Conservation (phyloP, 2,329 filamentous ascomycete genomes). For the Penicillium crustosum region DNA sequence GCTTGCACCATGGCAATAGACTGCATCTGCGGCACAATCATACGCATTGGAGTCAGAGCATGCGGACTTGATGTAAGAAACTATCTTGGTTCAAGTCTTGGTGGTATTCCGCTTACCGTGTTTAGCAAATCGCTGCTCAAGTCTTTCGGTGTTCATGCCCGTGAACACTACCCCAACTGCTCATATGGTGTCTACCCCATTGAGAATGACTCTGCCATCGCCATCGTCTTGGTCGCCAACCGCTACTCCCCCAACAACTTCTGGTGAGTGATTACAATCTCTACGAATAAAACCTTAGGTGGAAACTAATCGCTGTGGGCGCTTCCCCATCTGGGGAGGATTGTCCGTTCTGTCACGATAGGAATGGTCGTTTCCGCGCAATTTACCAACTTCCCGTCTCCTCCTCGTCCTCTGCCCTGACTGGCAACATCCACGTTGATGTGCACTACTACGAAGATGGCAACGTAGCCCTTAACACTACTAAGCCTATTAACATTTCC, state of each 20-base stretch:
- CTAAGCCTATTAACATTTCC: conserved; percentile 67
- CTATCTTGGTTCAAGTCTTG: background rate
- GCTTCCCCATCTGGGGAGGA: background rate
- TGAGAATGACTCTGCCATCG: conserved; percentile 71
- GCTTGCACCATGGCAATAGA: conserved; percentile 49
- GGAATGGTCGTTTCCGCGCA: conserved; percentile 95
- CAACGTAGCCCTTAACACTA: conserved; percentile 90
- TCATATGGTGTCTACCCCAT: conserved; percentile 81
- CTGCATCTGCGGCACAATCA: conserved; percentile 79
- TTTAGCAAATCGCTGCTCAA: conserved; percentile 81
- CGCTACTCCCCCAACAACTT: conserved; percentile 98
- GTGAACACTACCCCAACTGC: conserved; percentile 84
- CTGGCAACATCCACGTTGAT: conserved; percentile 84
- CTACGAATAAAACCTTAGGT: too few species aligned
- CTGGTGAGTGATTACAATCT: conserved; percentile 60
- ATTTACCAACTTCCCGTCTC: conserved; percentile 75
- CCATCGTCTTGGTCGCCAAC: conserved; percentile 84
- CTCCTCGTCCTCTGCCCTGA: conserved; percentile 58
- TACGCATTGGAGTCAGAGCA: conserved; percentile 74
- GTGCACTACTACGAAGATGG: conserved; percentile 99
- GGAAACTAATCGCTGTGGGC: background rate
- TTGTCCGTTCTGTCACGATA: conserved; percentile 33
- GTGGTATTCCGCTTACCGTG: background rate
- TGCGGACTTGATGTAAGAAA: conserved; percentile 72
- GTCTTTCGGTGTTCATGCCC: conserved; percentile 70